Evolutionary conservation across 2,329 filamentous ascomycete genomes (phyloP).

Genomic region (Diplodia corticola): DNA sequence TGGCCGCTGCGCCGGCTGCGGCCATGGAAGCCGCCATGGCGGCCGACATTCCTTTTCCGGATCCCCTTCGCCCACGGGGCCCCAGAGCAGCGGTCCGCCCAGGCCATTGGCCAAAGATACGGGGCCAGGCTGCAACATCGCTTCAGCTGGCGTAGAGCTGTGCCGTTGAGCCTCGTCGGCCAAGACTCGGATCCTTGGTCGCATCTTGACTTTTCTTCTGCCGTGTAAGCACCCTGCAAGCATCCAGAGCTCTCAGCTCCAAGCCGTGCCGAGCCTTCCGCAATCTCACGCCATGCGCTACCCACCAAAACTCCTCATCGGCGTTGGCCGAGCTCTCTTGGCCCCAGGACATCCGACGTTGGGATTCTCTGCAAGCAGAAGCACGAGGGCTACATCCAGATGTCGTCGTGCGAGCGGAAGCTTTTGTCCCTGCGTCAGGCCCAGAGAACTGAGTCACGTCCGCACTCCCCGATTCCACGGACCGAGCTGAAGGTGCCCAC

Average conservation of each 20-base stretch:
- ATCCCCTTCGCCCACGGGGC: neutral
- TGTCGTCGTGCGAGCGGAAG: neutral
- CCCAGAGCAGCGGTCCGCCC: neutral
- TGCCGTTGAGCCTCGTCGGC: slow-evolving; percentile 7
- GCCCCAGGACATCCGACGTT: neutral
- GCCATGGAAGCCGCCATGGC: too few relatives aligned
- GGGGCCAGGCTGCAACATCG: neutral
- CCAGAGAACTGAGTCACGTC: neutral
- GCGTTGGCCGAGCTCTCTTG: neutral
- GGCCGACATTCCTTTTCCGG: slow-evolving; percentile 5
- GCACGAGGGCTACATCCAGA: neutral
- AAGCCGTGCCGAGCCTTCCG: neutral
- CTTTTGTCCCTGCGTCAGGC: neutral
- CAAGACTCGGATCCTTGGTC: neutral
- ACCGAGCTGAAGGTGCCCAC: neutral
- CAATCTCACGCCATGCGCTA: slow-evolving; percentile 8
- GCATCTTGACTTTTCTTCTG: slow-evolving; percentile 7
- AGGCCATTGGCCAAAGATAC: slow-evolving; percentile 16
- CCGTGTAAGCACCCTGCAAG: slow-evolving; percentile 9
- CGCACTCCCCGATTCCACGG: neutral
- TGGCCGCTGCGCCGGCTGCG: too few relatives aligned
- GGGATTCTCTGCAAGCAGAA: neutral
- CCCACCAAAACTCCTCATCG: neutral
- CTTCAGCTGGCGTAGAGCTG: neutral
- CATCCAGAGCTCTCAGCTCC: neutral